Percentiles rank a stretch among this genome's conserved stretches.
phyloP scores from a whole-genome alignment of 1,284 basidiomycete genomes.

The Ustilago hordei region DNA sequence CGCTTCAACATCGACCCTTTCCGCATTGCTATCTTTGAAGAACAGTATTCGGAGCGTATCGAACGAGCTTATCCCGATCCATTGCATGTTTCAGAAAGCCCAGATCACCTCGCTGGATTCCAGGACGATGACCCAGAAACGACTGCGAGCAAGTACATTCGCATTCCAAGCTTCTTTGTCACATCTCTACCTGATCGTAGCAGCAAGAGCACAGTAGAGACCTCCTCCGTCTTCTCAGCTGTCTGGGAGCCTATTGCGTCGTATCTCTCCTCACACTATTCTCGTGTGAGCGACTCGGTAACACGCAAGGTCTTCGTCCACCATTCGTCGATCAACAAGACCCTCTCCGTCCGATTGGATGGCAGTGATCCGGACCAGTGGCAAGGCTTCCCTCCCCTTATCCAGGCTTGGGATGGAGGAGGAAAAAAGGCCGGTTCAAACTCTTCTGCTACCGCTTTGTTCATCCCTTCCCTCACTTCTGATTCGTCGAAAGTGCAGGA shows the following conservation, averaged over 20 bases:
- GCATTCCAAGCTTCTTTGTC: conserved; percentile 52
- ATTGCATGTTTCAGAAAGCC: conserved; percentile 26
- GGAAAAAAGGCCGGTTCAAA: conserved; percentile 47
- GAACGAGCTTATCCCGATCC: conserved; percentile 38
- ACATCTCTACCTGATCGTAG: conserved; percentile 42
- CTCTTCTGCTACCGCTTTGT: conserved; percentile 36
- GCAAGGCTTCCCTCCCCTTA: conserved; percentile 45
- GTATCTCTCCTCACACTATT: conserved; percentile 8
- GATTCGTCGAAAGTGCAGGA: conserved; percentile 36
- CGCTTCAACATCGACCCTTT: conserved; percentile 41
- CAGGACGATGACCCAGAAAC: conserved; percentile 29
- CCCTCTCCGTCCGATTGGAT: conserved; percentile 34
- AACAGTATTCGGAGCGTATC: conserved; percentile 45
- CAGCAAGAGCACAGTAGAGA: not conserved
- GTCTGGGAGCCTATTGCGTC: conserved; percentile 36
- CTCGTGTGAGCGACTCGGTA: conserved; percentile 15
- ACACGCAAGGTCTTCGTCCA: conserved; percentile 39
- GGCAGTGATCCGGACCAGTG: conserved; percentile 36
- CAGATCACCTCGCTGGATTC: conserved; percentile 32
- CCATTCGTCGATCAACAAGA: conserved; percentile 47
- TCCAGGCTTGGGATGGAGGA: conserved; percentile 48
- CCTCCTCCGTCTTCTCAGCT: conserved; percentile 28
- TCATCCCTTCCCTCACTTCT: conserved; percentile 19
- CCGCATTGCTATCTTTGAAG: conserved; percentile 46
- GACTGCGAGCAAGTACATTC: conserved; percentile 15